Conservation (phyloP, 2,329 filamentous ascomycete species). For the Fusarium anthophilum region DNA sequence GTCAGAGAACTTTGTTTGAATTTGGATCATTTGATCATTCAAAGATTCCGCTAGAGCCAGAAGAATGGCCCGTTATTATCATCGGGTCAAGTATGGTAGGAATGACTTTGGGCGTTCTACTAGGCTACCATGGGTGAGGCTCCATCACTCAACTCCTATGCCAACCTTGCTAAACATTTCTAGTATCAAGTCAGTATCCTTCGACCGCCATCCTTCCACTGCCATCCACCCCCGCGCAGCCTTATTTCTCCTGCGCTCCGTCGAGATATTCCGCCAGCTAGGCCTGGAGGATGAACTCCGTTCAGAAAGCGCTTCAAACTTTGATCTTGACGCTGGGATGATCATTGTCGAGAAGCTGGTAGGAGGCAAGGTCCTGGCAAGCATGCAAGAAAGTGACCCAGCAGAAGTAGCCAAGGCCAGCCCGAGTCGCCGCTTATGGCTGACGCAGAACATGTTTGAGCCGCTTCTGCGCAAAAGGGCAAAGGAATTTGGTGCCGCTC, state of each 20-base stretch:
- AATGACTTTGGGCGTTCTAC: neutral
- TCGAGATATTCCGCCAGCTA: neutral
- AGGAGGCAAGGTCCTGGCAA: neutral
- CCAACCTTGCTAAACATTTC: accelerated
- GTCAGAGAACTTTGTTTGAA: neutral
- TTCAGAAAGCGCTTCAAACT: neutral
- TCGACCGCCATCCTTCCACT: neutral
- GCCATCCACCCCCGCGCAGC: neutral
- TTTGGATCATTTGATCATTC: neutral
- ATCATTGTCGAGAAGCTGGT: neutral
- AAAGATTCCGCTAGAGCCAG: neutral
- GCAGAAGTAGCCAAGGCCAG: neutral
- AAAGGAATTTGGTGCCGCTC: neutral
- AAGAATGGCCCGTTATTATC: neutral
- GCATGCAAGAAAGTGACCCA: neutral
- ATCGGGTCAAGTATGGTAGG: neutral
- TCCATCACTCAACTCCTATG: neutral
- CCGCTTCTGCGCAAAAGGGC: neutral
- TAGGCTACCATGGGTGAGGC: neutral
- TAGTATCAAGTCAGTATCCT: neutral
- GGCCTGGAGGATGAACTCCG: neutral
- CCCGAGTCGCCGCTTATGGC: neutral
- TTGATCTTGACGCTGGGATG: neutral
- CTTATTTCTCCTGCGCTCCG: neutral
- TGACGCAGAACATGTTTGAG: neutral